Base-by-base conservation (phyloP, 2,329 filamentous ascomycete species). In the Mycosphaerelloides madeirae region DNA sequence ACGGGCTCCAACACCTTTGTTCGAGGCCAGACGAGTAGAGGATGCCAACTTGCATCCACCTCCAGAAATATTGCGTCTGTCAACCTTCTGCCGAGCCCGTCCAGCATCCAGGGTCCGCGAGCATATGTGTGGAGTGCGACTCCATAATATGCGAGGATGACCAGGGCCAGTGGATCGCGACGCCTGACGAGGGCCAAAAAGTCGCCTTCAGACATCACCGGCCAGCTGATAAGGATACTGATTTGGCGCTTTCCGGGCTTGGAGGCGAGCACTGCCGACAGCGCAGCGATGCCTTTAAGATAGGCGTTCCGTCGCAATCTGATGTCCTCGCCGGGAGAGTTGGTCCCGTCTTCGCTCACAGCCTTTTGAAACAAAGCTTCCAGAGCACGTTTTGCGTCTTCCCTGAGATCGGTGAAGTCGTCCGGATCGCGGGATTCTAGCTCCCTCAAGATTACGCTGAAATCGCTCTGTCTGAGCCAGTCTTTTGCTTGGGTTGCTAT, bases 131-230 rank as follows among this genome's bases (percentile, higher is more conserved):
- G 50, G 7, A 55, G 41, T 18, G 46, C 50, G 9, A 53, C 46
- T 16, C 48, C 48, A 29, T 53, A 55, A 38, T 55, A 46, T 1
- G 41, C 53, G 1, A 55, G 46, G 13, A 53, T 50, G 5, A 49
- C 48, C 19, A 55, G 35, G 11, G 53, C 50, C 29, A 55, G 34
- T 22, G 48, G 48, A 43, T 55, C 53, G 3, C 50, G 48, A n/a
- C 48, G 46, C 20, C 48, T 48, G 12, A 55, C 40, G n/a, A 55
- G 34, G 9, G 45, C 13, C 12, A 51, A 31, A 25, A 45, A 55
- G 18, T 31, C 35, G 14, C 36, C 18, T n/a, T 45, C 45, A 6
- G 43, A 40, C 41, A 55, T 40, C 36, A 55, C 43, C 13, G 53
- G 46, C 46, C 50, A 55, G 13, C 35, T 38, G 13, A 52, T 29